Evolutionary conservation across 345 rosid species (phyloP).

Genomic region (Noccaea caerulescens): DNA sequence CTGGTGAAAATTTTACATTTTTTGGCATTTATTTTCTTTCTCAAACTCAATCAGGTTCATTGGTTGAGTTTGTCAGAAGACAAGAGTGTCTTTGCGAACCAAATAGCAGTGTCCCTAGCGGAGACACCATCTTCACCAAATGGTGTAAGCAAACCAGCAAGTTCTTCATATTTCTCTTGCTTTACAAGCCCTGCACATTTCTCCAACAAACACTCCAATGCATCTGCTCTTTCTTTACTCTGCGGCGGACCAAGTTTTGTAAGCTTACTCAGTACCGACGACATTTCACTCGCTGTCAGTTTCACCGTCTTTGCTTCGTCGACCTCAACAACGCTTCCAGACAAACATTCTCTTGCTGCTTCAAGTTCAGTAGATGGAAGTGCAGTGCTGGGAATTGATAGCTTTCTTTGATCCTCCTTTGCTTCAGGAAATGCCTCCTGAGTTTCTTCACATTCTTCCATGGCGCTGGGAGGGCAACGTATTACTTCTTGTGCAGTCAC

Average conservation of each 20-base stretch:
- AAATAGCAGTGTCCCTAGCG: constrained; percentile 96
- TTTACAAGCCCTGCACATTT: constrained; percentile 86
- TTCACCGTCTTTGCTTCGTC: constrained; percentile 43
- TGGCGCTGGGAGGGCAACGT: constrained; percentile 33
- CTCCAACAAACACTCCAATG: constrained; percentile 90
- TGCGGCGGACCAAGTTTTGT: constrained; percentile 57
- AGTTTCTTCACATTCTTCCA: constrained; percentile 47
- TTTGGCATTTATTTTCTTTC: constrained; percentile 13
- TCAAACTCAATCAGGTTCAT: constrained; percentile 47
- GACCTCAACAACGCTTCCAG: constrained; percentile 48
- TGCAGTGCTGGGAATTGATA: constrained; percentile 15
- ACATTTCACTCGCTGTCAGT: constrained; percentile 54
- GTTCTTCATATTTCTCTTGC: constrained; percentile 86
- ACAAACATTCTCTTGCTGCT: constrained; percentile 39
- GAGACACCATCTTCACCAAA: constrained; percentile 92
- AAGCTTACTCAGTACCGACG: constrained; percentile 56
- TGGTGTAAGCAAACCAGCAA: constrained; percentile 85
- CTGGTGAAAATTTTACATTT: constrained; percentile 32
- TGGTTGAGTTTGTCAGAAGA: constrained; percentile 71
- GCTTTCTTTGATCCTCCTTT: constrained; percentile 31
- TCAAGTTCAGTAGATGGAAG: constrained; percentile 36
- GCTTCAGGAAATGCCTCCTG: constrained; percentile 36
- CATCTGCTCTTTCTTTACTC: constrained; percentile 84
- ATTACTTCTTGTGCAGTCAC: constrained; percentile 38
- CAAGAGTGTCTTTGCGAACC: constrained; percentile 91